phyloP scores from a whole-genome alignment of 148 eudicot genomes.

The Rhododendron griersonianum region DNA sequence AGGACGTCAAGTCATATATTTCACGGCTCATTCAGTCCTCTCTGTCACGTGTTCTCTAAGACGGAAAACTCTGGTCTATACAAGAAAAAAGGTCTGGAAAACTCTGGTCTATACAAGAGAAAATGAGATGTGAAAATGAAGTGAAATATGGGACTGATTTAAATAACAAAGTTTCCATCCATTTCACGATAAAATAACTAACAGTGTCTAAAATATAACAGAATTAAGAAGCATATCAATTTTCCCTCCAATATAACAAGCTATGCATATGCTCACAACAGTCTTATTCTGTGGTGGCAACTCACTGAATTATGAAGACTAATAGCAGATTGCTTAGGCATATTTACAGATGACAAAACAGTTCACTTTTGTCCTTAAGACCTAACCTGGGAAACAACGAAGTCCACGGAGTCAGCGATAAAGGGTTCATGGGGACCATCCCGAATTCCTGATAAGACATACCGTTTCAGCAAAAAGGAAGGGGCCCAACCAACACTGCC shows the following conservation, averaged over 20 bases:
- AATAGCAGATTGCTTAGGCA: neutral
- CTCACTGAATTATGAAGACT: neutral
- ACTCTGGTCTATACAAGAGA: neutral
- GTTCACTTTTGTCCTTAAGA: neutral
- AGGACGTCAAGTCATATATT: neutral
- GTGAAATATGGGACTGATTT: neutral
- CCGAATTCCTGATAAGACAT: constrained; percentile 84
- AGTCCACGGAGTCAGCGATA: constrained; percentile 97
- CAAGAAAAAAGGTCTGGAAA: neutral
- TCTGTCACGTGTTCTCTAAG: neutral
- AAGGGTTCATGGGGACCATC: constrained; percentile 97
- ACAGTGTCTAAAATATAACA: neutral
- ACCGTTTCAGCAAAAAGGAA: constrained; percentile 83
- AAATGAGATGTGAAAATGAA: neutral
- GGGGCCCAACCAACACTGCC: constrained; percentile 97
- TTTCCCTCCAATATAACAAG: neutral
- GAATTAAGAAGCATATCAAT: neutral
- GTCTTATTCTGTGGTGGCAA: neutral
- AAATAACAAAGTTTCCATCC: neutral
- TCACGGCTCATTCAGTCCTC: neutral
- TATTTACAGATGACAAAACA: neutral
- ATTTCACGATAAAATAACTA: neutral
- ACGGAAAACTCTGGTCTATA: neutral
- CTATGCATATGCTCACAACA: neutral
- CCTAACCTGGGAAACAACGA: constrained; percentile 93